Base-by-base conservation (phyloP, 306 rosid genomes). In the Crotalaria pallida region DNA sequence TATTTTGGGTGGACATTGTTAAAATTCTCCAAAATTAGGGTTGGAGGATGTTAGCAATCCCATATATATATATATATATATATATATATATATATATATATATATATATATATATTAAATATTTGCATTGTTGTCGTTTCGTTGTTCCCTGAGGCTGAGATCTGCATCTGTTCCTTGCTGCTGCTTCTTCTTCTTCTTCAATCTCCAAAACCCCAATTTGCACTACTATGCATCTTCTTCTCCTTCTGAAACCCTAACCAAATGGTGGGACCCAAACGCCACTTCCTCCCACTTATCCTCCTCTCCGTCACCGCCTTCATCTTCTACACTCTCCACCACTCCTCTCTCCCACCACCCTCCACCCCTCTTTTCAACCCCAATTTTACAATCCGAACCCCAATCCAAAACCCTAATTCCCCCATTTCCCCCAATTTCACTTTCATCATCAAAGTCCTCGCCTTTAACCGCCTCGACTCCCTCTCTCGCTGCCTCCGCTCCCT, bases 401-500 rank as follows among this genome's bases (percentile, higher is more conserved):
- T 60, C 15, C 84, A 13, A 10, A 68, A 62, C 53, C 74, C 58
- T 24, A 69, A 53, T 10, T 8, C 36, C 36, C 16, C 71, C 44
- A 21, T 1, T 44, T 31, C 55, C 67, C 67, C 78, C 59, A 78
- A 72, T 66, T 88, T 88, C 86, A 77, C 85, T 16, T 72, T 90
- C 65, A 52, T 88, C 33, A 47, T 93, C 82, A 93, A 93, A 50
- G 85, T 93, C 62, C 97, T 93, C 45, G 90, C 90, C 23, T 93
- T 57, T 68, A 85, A 90, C 69, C 94, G 97, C 76, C 83, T 81
- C 10, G 94, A 88, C 21, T 80, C 98, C 12, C 79, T 90, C 60
- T 72, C 90, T 29, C 93, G 96, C 50, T 93, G 97, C 87, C 90
- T 90, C 65, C 88, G 88, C 12, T 93, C 97, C 73, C 89, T 93